Percentiles rank a stretch among this genome's conserved stretches.
Conservation (phyloP, 2,329 filamentous ascomycete genomes). For the Cladophialophora bantiana region DNA sequence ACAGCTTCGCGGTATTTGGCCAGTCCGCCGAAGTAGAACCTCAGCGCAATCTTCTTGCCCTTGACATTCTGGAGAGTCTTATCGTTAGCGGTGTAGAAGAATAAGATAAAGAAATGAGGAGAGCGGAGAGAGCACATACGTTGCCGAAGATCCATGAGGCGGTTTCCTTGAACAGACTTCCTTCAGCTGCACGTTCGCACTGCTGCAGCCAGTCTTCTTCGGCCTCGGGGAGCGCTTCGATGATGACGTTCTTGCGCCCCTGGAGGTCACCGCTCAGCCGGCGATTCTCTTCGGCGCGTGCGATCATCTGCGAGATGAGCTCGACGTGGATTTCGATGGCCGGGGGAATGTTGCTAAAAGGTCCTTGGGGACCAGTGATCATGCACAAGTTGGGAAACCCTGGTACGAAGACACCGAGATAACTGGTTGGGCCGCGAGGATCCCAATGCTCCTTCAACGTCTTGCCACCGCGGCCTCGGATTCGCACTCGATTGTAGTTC, state of each 20-base stretch:
- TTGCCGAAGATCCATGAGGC: constrained; percentile 61
- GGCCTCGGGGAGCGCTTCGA: constrained; percentile 58
- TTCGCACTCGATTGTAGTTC: constrained; percentile 42
- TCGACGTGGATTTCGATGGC: constrained; percentile 63
- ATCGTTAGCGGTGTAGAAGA: background rate
- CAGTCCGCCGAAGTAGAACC: constrained; percentile 37
- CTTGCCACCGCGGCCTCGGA: constrained; percentile 42
- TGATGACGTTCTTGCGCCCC: constrained; percentile 49
- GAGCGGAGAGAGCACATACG: background rate
- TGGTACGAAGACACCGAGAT: constrained; percentile 50
- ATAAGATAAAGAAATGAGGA: background rate
- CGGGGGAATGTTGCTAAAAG: constrained; percentile 64
- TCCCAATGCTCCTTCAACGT: constrained; percentile 46
- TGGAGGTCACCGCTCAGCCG: constrained; percentile 38
- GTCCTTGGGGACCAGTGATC: constrained; percentile 63
- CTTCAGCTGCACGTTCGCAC: constrained; percentile 45
- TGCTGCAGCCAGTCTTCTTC: constrained; percentile 58
- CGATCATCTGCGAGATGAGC: constrained; percentile 55
- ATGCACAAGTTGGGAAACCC: constrained; percentile 59
- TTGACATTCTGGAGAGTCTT: constrained; percentile 51
- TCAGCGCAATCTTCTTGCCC: constrained; percentile 51
- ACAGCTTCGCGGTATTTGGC: constrained; percentile 16
- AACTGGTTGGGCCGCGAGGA: constrained; percentile 42
- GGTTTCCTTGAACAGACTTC: constrained; percentile 60
- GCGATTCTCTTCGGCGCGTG: constrained; percentile 51